phyloP scores from a whole-genome alignment of 2,329 filamentous ascomycete species.

The Trichophyton simii region DNA sequence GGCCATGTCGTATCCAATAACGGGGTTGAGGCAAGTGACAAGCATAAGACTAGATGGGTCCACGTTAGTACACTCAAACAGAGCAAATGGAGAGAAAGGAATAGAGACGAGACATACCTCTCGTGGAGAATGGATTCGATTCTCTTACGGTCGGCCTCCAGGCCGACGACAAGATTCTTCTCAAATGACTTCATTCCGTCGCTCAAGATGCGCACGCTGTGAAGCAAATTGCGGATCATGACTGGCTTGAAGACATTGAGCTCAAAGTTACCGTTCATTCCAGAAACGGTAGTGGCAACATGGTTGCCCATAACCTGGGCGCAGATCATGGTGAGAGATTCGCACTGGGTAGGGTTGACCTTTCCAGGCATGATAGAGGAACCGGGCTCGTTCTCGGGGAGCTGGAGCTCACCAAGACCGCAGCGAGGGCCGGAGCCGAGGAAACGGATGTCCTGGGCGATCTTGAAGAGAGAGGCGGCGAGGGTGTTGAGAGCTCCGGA shows the following conservation, averaged over 20 bases:
- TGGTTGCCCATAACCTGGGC: constrained; percentile 97
- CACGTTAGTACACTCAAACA: constrained; percentile 6
- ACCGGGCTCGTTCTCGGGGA: constrained; percentile 96
- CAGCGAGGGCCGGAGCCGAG: constrained; percentile 91
- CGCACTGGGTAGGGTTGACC: constrained; percentile 97
- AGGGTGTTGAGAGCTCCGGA: constrained; percentile 89
- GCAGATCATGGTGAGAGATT: constrained; percentile 95
- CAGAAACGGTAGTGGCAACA: constrained; percentile 80
- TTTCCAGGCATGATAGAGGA: constrained; percentile 99
- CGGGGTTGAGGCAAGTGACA: constrained; percentile 92
- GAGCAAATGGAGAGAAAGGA: constrained; percentile 19
- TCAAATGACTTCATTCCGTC: constrained; percentile 94
- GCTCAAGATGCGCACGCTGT: constrained; percentile 75
- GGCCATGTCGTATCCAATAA: constrained; percentile 96
- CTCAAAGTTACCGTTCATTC: constrained; percentile 97
- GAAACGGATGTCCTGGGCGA: constrained; percentile 95
- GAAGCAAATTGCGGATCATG: constrained; percentile 86
- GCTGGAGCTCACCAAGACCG: constrained; percentile 80
- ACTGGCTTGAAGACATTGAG: constrained; percentile 98
- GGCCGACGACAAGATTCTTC: constrained; percentile 76
- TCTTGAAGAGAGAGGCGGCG: constrained; percentile 86
- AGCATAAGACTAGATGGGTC: constrained; percentile 65
- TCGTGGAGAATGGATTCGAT: constrained; percentile 86
- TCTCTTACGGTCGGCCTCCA: constrained; percentile 87
- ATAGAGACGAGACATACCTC: constrained; percentile 50